Evolutionary conservation across 352 stramenopile genomes (phyloP), one percentile per base, ranked within the genome.

Genomic region (Phytophthora litchii): DNA sequence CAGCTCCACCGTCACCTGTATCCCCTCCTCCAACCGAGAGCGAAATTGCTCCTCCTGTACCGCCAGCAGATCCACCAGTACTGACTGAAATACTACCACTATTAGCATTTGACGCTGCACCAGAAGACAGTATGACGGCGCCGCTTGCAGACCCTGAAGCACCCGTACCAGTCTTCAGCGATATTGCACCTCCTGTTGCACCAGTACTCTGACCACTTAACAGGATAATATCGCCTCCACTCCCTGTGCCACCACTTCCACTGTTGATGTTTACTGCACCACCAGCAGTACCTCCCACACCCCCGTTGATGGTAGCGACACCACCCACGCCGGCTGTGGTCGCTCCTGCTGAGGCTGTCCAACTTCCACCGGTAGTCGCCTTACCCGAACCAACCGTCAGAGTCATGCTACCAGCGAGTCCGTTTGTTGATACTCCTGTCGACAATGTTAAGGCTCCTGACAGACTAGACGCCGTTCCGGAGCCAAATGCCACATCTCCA

Each of bases 371-470:
- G 37, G 16, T 37, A 47, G 17, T 43, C 16, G 48, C 35, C 35
- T 55, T 53, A 29, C 68, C 64, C 5, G 48, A 60, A 10, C 66
- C 72, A 53, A 84, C 74, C 43, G 12, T 41, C 20, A 86, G 21
- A 7, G 44, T 45, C 42, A 86, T 69, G 21, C 60, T 63, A 16
- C 76, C 76, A 54, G 63, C 68, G 46, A 62, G 36, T n/a, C 69
- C 62, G 38, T 57, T 62, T 4, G 40, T 70, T 13, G 72, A 76
- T 8, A 10, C 31, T 19, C 74, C 74, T 9, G 70, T 86, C 4
- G 72, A 77, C 20, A 86, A 55, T 3, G 60, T 72, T 45, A 86
- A 54, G 10, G 56, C 46, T 43, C 76, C 76, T 19, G 64, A 80
- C 46, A 60, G 40, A 12, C 72, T 71, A 21, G 65, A 52, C 4